A percentile compares a stretch with the other conserved stretches of the same genome.
These are phyloP conservation scores for button mushroom (Agaricus bisporus) DNA, from an alignment of 768 basidiomycete species.

Conservation along the genomic window DNA sequence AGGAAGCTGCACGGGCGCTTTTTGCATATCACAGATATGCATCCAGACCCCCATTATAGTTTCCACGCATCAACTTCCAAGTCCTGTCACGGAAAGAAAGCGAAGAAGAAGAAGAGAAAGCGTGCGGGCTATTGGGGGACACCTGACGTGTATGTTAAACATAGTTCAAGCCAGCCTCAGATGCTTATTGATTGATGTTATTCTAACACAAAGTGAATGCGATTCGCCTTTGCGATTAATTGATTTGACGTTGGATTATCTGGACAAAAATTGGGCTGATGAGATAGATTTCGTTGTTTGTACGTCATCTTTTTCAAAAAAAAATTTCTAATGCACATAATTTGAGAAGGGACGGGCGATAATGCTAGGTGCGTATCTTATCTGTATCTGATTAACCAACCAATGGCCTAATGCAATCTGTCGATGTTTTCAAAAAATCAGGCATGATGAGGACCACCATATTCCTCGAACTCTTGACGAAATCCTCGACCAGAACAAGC, in stretches of 20 bases:
- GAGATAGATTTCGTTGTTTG: constrained; percentile 91
- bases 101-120: constrained; percentile 48
- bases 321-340: neutral
- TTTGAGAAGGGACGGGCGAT: constrained; percentile 63
- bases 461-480: constrained; percentile 77
- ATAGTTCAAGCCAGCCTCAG: neutral
- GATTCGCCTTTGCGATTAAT: constrained; percentile 78
- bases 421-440: constrained; percentile 18
- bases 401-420: neutral
- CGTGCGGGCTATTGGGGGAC: constrained; percentile 60
- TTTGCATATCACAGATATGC: constrained; percentile 79
- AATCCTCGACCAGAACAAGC: constrained; percentile 71
- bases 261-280: constrained; percentile 73
- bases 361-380: constrained; percentile 49
- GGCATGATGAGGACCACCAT: constrained; percentile 81
- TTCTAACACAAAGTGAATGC: constrained; percentile 46
- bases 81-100: constrained; percentile 64
- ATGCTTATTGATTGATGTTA: neutral
- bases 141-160: constrained; percentile 51
- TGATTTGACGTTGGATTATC: constrained; percentile 75
- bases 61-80: constrained; percentile 45
- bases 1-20: constrained; percentile 65
- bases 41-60: constrained; percentile 69
- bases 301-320: constrained; percentile 26
- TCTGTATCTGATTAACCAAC: neutral